Evolutionary conservation across 805 yeast species (phyloP).

Genomic region (Candida pseudoglaebosa): DNA sequence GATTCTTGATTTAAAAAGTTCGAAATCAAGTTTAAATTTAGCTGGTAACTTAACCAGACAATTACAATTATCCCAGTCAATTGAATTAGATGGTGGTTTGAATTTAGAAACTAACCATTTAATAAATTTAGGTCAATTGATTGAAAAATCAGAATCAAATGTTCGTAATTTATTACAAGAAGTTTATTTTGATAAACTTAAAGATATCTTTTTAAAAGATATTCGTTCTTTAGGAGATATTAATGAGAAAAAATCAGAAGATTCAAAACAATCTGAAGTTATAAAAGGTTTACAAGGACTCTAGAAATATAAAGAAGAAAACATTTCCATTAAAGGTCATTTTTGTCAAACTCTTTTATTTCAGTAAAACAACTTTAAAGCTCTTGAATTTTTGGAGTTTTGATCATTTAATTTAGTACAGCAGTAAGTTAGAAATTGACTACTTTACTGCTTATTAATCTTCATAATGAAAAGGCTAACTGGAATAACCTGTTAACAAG

Average conservation of each 20-base stretch:
- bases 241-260: conserved; percentile 26
- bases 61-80: conserved; percentile 50
- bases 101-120: conserved; percentile 64
- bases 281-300: conserved; percentile 37
- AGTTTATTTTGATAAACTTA: conserved; percentile 92
- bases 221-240: conserved; percentile 37
- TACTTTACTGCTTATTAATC: no score
- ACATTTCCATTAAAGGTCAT: no score
- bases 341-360: no score
- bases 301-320: conserved; percentile 9
- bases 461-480: no score
- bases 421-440: no score
- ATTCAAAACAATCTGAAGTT: conserved; percentile 31
- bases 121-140: conserved; percentile 75
- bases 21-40: conserved; percentile 36
- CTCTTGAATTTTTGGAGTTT: no score
- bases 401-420: no score
- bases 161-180: conserved; percentile 85
- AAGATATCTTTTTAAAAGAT: conserved; percentile 65
- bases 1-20: conserved; percentile 57
- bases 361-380: no score
- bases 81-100: conserved; percentile 26
- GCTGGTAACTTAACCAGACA: conserved; percentile 89
- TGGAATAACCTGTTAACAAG: no score
- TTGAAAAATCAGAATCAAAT: conserved; percentile 86